Evolutionary conservation across 1,284 basidiomycete species (phyloP).

Genomic region (Heterobasidion occidentale): DNA sequence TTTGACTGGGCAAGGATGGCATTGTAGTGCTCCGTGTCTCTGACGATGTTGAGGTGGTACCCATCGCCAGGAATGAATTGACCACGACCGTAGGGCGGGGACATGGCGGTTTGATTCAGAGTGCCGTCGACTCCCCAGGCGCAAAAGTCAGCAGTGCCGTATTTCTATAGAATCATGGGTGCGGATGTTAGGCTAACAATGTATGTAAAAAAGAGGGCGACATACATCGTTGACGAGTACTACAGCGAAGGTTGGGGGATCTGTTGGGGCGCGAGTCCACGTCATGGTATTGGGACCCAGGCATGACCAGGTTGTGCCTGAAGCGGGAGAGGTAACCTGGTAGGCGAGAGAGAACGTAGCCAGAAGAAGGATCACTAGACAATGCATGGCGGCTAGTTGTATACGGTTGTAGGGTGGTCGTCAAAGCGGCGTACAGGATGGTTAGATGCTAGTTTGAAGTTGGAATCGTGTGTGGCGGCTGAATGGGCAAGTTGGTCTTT

Average conservation of each 20-base stretch:
- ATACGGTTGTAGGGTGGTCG: neutral
- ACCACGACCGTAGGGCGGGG: neutral
- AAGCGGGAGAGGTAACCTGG: neutral
- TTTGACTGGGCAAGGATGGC: neutral
- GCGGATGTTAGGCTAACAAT: neutral
- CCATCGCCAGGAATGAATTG: neutral
- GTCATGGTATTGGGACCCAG: neutral
- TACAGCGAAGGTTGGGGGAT: neutral
- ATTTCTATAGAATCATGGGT: neutral
- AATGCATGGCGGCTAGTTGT: too few relatives aligned
- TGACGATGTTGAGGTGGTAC: neutral
- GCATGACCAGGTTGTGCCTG: neutral
- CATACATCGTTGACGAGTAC: neutral
- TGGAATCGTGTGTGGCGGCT: neutral
- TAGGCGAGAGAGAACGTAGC: neutral
- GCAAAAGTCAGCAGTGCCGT: neutral
- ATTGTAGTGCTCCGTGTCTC: neutral
- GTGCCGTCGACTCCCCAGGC: neutral
- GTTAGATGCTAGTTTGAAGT: neutral
- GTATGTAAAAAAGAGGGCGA: neutral
- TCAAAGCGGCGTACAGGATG: neutral
- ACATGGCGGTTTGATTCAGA: neutral
- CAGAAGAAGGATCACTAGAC: too few relatives aligned
- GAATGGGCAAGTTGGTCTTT: neutral
- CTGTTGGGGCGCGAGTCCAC: neutral